A percentile compares a stretch with the other conserved stretches of the same genome.
Evolutionary conservation across 164 flowering plant species (phyloP).

Genomic region (Brasenia schreberi): DNA sequence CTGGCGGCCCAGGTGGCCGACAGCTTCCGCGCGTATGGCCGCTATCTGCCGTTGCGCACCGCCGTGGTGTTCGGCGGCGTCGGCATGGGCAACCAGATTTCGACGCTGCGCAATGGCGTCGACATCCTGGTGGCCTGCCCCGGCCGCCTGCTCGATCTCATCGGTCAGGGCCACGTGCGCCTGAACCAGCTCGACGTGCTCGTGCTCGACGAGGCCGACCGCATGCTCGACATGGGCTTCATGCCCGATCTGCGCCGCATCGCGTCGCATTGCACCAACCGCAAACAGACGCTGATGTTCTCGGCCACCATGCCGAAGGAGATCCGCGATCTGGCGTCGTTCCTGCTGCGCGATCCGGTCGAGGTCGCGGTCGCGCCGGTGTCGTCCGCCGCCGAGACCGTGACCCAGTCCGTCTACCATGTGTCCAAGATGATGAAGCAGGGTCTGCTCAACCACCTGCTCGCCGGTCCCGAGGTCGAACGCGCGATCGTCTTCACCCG

Average conservation of each 20-base stretch:
- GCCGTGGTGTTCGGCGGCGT: constrained; percentile 1
- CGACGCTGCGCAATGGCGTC: background rate
- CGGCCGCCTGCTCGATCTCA: too few relatives aligned
- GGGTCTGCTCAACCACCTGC: background rate
- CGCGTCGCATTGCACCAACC: background rate
- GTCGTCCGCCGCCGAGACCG: background rate
- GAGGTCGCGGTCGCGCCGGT: background rate
- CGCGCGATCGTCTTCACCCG: background rate
- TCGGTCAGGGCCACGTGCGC: background rate
- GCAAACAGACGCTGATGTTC: background rate
- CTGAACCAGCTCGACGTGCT: background rate
- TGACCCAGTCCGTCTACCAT: background rate
- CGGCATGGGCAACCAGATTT: background rate
- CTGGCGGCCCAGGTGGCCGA: background rate
- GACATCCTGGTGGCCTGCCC: background rate
- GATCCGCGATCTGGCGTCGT: background rate
- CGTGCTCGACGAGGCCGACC: too few relatives aligned
- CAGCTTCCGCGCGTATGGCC: background rate
- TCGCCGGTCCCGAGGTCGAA: background rate
- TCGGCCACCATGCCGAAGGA: background rate
- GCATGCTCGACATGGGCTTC: too few relatives aligned
- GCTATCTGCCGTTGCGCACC: background rate
- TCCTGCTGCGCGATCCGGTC: background rate
- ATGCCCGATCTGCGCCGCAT: constrained; percentile 1
- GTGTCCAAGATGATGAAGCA: background rate